Evolutionary conservation across 495 filamentous ascomycete species (phyloP).

Genomic region (Cercophora scortea): DNA sequence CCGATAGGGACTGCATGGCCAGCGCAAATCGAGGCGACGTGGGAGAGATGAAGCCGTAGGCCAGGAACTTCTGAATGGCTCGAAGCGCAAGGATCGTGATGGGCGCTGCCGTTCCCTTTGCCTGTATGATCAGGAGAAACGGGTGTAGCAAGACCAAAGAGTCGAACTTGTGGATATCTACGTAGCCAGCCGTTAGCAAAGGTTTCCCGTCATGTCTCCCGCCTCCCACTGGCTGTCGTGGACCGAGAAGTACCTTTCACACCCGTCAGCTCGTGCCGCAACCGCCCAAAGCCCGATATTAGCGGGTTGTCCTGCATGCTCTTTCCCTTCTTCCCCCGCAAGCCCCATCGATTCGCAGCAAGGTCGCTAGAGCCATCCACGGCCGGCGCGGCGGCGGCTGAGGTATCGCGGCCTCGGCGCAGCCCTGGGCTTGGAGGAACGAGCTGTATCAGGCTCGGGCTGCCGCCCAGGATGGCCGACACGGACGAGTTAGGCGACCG

Average conservation of each 20-base stretch:
- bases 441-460: slow-evolving; percentile 46
- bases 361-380: slow-evolving; percentile 31
- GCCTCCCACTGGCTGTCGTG: neutral
- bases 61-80: slow-evolving; percentile 95
- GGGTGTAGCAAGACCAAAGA: slow-evolving; percentile 85
- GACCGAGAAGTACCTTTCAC: slow-evolving; percentile 56
- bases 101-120: slow-evolving; percentile 89
- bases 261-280: slow-evolving; percentile 82
- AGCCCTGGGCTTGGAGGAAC: slow-evolving; percentile 31
- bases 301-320: slow-evolving; percentile 98
- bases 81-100: slow-evolving; percentile 92
- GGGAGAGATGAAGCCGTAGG: slow-evolving; percentile 81
- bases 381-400: slow-evolving; percentile 7
- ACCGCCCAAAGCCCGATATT: slow-evolving; percentile 86
- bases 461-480: slow-evolving; percentile 85
- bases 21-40: slow-evolving; percentile 77
- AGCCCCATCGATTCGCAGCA: slow-evolving; percentile 65
- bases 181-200: slow-evolving; percentile 9
- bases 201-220: neutral
- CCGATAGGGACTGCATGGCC: slow-evolving; percentile 91
- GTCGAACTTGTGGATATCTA: slow-evolving; percentile 84
- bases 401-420: slow-evolving; percentile 25
- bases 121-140: slow-evolving; percentile 94
- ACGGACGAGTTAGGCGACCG: slow-evolving; percentile 96
- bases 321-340: slow-evolving; percentile 94